Evolutionary conservation across 208 protist species (phyloP).

Genomic region (Acanthamoeba healyi): DNA sequence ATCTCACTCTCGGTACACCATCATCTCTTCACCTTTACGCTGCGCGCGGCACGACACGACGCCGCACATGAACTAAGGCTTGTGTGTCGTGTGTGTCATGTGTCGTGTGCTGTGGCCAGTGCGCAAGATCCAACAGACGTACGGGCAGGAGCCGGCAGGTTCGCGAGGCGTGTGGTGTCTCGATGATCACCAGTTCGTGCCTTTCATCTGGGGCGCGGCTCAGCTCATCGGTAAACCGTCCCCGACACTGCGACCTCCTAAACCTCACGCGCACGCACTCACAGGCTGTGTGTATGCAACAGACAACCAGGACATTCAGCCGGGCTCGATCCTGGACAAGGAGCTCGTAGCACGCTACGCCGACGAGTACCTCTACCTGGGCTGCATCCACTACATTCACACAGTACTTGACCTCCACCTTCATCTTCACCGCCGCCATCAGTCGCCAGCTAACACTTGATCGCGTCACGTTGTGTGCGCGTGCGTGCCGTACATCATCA

Average conservation of each 20-base stretch:
- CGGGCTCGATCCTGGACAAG: conserved; percentile 28
- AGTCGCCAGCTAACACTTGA: too few relatives aligned
- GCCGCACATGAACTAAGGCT: too few relatives aligned
- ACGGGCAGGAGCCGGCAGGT: conserved; percentile 97
- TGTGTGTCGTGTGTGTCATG: neutral
- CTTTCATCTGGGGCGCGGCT: conserved; percentile 97
- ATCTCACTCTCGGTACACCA: conserved; percentile 83
- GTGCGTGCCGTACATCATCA: neutral
- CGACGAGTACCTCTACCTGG: conserved; percentile 84
- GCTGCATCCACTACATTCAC: conserved; percentile 78
- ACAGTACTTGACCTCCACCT: neutral
- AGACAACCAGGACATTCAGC: conserved; percentile 52
- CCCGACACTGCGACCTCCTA: too few relatives aligned
- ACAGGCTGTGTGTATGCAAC: neutral
- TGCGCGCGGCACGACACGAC: too few relatives aligned
- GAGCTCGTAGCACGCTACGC: conserved; percentile 75
- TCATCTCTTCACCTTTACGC: neutral
- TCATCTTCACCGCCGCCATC: too few relatives aligned
- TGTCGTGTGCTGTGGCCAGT: conserved; percentile 77
- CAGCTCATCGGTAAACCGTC: conserved; percentile 93
- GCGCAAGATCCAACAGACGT: conserved; percentile 91
- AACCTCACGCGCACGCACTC: neutral
- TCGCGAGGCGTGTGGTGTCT: conserved; percentile 99
- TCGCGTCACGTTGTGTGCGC: neutral
- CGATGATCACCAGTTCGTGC: conserved; percentile 99